Base-by-base conservation (phyloP, 208 protist genomes). In the Trypanosoma vivax region DNA sequence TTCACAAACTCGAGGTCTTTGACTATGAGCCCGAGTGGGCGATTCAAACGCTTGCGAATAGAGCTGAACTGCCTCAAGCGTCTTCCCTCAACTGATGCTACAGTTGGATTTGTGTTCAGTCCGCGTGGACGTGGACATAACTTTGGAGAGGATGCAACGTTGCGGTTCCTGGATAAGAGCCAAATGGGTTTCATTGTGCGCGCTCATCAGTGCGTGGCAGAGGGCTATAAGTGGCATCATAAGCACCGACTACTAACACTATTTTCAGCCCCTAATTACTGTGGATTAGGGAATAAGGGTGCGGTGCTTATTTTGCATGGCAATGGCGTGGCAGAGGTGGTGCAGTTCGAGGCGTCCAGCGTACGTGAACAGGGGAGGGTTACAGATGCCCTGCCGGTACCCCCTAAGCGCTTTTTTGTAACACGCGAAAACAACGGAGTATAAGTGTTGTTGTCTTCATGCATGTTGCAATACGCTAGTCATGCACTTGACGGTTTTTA, bases 201-300 rank as follows among this genome's bases (percentile, higher is more conserved):
- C 14, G 98, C 98, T 2, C 98, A 99, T 62, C 97, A 99, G 76
- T 95, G 95, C 46, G 95, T 98, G 23, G 76, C 96, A 31, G 92
- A 98, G 50, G 97, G 97, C 1, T 99, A 98, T 69, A 96, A 99
- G 71, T 99, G 99, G 79, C 97, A 96, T 28, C 97, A 98, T 27
- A 91, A 98, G 38, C 63, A 95, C 18, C 88, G 97, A 56, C 79
- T 99, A 46, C 93, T 99, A 30, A 99, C 98, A 0, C 51, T 99
- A 5, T 99, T 99, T 76, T 99, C 96, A 0, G 98, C 98, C 0
- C 96, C 98, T 11, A 99, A 99, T 74, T 99, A 99, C 79, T 99
- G 97, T 66, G 97, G 97, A 48, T 95, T 98, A 66, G 97, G 99
- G 48, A 99, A 99, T 70, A 96, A 97, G 16, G 98, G 98, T 1